These are phyloP conservation scores for Prunella vulgaris DNA, from an alignment of 257 asterid species.

Conservation along the genomic window DNA sequence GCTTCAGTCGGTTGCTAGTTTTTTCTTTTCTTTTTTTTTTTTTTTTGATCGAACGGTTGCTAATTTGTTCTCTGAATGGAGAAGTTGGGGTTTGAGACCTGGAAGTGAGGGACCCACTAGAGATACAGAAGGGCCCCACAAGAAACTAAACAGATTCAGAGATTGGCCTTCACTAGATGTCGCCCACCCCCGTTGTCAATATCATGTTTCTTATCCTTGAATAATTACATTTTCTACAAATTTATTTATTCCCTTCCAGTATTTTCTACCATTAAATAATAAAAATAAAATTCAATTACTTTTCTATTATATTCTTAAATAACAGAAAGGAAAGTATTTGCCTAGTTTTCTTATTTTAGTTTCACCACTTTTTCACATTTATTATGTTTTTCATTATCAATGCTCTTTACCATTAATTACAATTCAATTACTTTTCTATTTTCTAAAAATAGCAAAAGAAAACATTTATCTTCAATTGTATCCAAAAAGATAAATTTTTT, in stretches of 20 bases:
- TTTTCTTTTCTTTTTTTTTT: too few species aligned
- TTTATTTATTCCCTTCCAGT: background rate
- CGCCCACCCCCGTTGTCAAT: background rate
- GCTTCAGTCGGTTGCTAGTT: too few species aligned
- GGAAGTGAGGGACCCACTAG: background rate
- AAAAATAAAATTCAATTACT: background rate
- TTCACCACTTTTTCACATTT: background rate
- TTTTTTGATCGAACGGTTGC: background rate
- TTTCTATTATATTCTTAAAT: background rate
- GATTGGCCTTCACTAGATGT: slow-evolving; percentile 24
- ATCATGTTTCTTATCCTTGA: background rate
- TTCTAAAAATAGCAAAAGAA: background rate
- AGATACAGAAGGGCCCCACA: background rate
- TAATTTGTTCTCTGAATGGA: background rate
- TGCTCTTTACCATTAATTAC: too few species aligned
- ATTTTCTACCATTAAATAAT: background rate
- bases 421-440: background rate
- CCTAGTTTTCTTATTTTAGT: background rate
- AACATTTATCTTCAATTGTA: background rate
- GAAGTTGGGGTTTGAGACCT: background rate
- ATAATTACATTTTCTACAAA: background rate
- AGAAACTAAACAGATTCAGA: background rate
- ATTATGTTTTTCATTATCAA: background rate
- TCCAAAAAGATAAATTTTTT: too few species aligned
- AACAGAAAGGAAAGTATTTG: background rate